A percentile compares a stretch with the other conserved stretches of the same genome.
phyloP scores from a whole-genome alignment of 202 grass and related monocot genomes.

The Hordeum pubiflorum region DNA sequence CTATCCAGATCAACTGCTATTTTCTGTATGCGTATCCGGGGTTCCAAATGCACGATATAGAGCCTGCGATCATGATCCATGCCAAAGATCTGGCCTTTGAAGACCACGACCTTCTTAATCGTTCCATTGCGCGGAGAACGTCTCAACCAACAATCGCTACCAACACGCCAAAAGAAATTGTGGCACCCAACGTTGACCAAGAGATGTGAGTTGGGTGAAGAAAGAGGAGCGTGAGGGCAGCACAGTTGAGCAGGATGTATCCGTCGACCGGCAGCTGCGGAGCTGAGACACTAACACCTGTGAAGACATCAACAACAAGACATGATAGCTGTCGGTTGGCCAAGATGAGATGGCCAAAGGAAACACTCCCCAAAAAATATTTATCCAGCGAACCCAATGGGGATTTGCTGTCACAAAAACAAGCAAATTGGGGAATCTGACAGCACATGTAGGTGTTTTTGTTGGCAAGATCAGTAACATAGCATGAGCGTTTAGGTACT shows the following conservation, averaged over 20 bases:
- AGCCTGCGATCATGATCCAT: background rate
- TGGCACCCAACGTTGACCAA: background rate
- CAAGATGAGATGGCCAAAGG: background rate
- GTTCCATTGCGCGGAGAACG: background rate
- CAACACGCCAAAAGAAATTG: background rate
- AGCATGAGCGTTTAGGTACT: background rate
- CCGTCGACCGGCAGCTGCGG: background rate
- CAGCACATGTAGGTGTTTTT: background rate
- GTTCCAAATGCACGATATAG: background rate
- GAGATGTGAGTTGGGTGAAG: background rate
- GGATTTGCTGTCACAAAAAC: background rate
- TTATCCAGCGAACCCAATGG: background rate
- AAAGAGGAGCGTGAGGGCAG: background rate
- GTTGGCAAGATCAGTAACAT: background rate
- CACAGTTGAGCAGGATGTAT: background rate
- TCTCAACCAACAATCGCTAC: background rate
- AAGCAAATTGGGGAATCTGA: background rate
- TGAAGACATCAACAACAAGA: background rate
- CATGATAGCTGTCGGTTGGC: background rate
- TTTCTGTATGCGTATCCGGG: background rate
- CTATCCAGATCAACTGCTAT: background rate
- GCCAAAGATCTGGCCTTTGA: conserved; percentile 18
- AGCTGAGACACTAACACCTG: background rate
- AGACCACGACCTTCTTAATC: background rate
- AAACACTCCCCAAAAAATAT: background rate